Percentiles rank a stretch among this genome's conserved stretches.
These are phyloP conservation scores for Arctium lappa DNA, from an alignment of 129 eudicot species.

Conservation along the genomic window DNA sequence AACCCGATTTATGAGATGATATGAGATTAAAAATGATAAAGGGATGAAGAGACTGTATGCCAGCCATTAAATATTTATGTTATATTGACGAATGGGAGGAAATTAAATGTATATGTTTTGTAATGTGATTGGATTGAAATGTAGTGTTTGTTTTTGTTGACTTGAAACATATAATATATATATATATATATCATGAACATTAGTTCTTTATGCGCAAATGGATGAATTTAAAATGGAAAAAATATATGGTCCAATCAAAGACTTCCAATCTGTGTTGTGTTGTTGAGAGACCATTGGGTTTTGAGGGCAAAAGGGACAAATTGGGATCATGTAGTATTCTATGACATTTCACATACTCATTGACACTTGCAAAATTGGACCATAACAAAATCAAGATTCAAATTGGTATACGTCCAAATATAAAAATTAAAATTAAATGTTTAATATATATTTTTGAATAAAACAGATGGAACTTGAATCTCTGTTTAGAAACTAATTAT, in stretches of 20 bases:
- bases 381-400: neutral
- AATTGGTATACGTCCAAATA: neutral
- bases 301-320: neutral
- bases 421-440: neutral
- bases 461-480: neutral
- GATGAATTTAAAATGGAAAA: neutral
- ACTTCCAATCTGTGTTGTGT: conserved; percentile 1
- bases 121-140: neutral
- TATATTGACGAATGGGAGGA: neutral
- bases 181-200: neutral
- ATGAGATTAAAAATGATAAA: neutral
- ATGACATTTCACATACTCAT: neutral
- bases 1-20: too few species aligned
- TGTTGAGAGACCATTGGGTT: conserved; percentile 11
- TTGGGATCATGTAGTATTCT: neutral
- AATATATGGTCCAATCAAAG: neutral
- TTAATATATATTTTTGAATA: neutral
- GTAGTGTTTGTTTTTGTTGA: conserved; percentile 24
- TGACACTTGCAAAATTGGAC: neutral
- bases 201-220: neutral
- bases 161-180: neutral
- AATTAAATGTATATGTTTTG: neutral
- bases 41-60: neutral
- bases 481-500: too few species aligned
- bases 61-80: neutral